A percentile compares a stretch with the other conserved stretches of the same genome.
Conservation (phyloP, 257 asterid genomes). For the Hygrophila difformis region DNA sequence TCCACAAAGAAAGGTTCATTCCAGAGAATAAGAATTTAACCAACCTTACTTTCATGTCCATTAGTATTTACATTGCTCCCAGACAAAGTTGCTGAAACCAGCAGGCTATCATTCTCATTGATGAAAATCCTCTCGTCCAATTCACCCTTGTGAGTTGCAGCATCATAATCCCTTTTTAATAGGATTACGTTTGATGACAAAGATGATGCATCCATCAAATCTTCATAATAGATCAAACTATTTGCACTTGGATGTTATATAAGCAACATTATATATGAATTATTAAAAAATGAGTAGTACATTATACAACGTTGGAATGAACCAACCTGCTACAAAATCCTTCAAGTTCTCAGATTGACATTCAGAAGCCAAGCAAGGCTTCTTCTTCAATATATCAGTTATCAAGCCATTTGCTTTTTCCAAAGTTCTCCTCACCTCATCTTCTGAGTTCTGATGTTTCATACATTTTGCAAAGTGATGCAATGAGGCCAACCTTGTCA, state of each 20-base stretch:
- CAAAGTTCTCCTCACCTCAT: conserved; percentile 55
- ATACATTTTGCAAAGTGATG: conserved; percentile 68
- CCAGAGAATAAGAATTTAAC: conserved; percentile 10
- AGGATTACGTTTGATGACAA: conserved; percentile 38
- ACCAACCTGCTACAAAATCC: conserved; percentile 54
- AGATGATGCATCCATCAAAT: conserved; percentile 65
- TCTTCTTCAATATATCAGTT: conserved; percentile 48
- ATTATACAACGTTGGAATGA: no score
- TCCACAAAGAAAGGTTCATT: conserved; percentile 12
- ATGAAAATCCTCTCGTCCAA: conserved; percentile 84
- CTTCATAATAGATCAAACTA: conserved; percentile 66
- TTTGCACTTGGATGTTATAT: conserved; percentile 53
- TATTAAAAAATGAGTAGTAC: no score
- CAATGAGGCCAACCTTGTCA: conserved; percentile 62
- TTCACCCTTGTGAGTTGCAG: conserved; percentile 53
- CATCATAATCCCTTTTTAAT: conserved; percentile 66
- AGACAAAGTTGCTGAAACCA: conserved; percentile 81
- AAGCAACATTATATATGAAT: no score
- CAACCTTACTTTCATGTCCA: conserved; percentile 46
- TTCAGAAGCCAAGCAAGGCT: conserved; percentile 55
- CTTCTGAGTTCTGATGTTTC: conserved; percentile 87
- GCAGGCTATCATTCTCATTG: conserved; percentile 74
- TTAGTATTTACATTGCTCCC: conserved; percentile 45
- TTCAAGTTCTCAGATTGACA: conserved; percentile 43
- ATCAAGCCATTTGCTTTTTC: conserved; percentile 61